Base-by-base conservation (phyloP, 2,329 filamentous ascomycete genomes). In the Fusarium mundagurra region DNA sequence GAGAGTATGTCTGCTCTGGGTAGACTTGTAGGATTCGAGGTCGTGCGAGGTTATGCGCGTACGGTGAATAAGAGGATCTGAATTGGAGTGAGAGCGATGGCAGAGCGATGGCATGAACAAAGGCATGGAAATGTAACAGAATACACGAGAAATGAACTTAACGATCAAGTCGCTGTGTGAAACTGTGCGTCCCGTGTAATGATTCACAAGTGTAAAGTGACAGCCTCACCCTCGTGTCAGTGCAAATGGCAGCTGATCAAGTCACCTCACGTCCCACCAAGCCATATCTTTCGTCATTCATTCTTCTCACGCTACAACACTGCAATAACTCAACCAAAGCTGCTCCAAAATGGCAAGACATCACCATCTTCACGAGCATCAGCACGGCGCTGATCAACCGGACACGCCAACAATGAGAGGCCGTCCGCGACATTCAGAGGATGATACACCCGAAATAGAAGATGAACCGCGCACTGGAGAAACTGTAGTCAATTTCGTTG, bases 91-190 rank as follows among this genome's bases (percentile, higher is more conserved):
- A 13, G 11, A 1, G 10, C 2, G 13, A 31, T 31, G 27, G 27
- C 24, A 9, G n/a, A 27, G 13, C 6, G 13, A 22, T n/a, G 14
- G 5, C 29, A 13, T 50, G 22, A 33, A 50, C 5, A 8, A 10
- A 20, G 3, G 48, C 22, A 34, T 24, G 12, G 17, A 14, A 34
- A 51, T 34, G 17, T 20, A 20, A 20, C 17, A 24, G 12, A 24
- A 34, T 34, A n/a, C 12, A 34, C 31, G 8, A 34, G 31, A 24
- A 51, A 11, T 0, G 0, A 3, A 11, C 11, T 51, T 14, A 34
- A 51, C 34, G n/a, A 24, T 14, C 48, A 51, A 34, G 6, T 14
- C 31, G 4, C 8, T 51, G 22, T 11, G 48, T 24, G 22, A 24
- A 16, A 24, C 31, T 51, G 3, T 24, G 31, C n/a, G 0, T 16